Base-by-base conservation (phyloP, 2,329 filamentous ascomycete genomes). In the Verticillium albo-atrum region DNA sequence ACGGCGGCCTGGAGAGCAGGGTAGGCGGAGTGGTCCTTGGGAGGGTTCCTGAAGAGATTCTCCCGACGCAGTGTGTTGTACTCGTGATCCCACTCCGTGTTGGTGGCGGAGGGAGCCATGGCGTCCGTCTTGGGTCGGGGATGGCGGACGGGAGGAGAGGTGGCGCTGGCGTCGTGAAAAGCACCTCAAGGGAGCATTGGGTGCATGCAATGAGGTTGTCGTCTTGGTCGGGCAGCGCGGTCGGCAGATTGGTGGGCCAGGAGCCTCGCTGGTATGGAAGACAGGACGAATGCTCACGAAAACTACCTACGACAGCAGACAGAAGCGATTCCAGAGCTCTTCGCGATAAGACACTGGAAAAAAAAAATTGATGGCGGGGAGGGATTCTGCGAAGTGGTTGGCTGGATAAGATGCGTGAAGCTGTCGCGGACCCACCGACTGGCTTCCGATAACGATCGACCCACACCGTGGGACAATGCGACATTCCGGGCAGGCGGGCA, bases 61-160 rank as follows among this genome's bases (percentile, higher is more conserved):
- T 99, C 91, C 68, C 94, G 89, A 61, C 91, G 88, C 61, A 93
- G 77, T 4, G 91, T 96, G 73, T 97, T 85, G 77, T 91, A 98
- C 68, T 92, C 84, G 73, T 91, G 88, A 65, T 91, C 86, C 94
- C 94, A 97, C 72, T 85, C 79, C 58, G 88, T 90, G 62, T 80
- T 79, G 61, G 88, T 90, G 64, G 81, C 74, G 65, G 79, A 74
- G 60, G 80, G 81, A 62, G 79, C 78, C 85, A 88, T 89, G 65
- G 57, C 53, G 59, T 30, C 42, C 14, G 42, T 23, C 20, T 25
- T 23, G 42, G 9, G 20, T 50, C 42, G 20, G 42, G 42, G 20
- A 23, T 23, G 7, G 42, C n/a, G 42, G 20, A 10, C 7, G 20
- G 9, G 20, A 25, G 4, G 30, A 3, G 20, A 50, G 20, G n/a